These are phyloP conservation scores for Auricularia heimuer DNA, from an alignment of 768 basidiomycete species.

Conservation along the genomic window DNA sequence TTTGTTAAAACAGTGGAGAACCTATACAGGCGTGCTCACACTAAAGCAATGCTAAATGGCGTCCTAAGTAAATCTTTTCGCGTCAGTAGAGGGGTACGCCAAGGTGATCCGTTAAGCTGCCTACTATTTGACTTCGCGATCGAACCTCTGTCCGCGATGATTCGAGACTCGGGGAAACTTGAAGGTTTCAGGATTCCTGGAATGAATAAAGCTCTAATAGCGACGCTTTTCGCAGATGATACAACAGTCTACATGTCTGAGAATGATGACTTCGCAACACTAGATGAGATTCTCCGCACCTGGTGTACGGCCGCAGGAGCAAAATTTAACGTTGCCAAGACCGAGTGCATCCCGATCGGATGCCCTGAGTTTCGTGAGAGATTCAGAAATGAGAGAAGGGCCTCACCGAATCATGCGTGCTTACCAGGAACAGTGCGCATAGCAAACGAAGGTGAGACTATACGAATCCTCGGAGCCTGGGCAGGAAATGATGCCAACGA, in stretches of 20 bases:
- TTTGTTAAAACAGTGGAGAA: constrained; percentile 18
- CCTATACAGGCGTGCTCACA: constrained; percentile 23
- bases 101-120: constrained; percentile 32
- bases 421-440: not conserved
- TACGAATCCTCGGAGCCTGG: constrained; percentile 23
- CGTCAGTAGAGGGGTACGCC: constrained; percentile 23
- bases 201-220: constrained; percentile 3
- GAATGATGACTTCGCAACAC: constrained; percentile 17
- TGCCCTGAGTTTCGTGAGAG: constrained; percentile 10
- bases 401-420: not conserved
- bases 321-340: constrained; percentile 34
- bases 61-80: constrained; percentile 15
- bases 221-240: constrained; percentile 30
- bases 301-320: constrained; percentile 35
- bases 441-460: constrained; percentile 3
- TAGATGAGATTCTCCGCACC: constrained; percentile 19
- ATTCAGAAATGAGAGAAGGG: not conserved
- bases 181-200: constrained; percentile 14
- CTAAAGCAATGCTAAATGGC: constrained; percentile 27
- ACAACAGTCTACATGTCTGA: constrained; percentile 1
- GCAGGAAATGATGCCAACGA: not conserved
- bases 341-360: constrained; percentile 29
- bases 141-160: constrained; percentile 22
- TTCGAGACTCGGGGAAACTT: constrained; percentile 17
- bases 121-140: constrained; percentile 16